phyloP scores from a whole-genome alignment of 352 stramenopile genomes.

The Globisporangium megalacanthum region DNA sequence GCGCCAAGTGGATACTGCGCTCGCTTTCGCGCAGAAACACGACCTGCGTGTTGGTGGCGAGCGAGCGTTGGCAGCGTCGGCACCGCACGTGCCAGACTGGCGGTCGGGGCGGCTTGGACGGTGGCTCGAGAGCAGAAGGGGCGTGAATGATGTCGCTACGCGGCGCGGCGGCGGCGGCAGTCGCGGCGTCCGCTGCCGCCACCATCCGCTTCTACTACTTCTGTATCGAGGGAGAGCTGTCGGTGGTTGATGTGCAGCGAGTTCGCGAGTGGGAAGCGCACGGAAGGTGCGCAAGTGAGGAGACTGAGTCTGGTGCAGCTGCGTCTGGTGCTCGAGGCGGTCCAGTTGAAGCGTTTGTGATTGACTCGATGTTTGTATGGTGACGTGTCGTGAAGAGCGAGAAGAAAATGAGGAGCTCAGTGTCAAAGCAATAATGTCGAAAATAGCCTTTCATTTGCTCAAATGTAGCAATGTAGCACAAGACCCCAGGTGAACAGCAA shows the following conservation, averaged over 20 bases:
- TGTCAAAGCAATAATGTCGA: too few species aligned
- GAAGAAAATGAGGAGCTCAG: conserved; percentile 1
- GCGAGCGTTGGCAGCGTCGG: conserved; percentile 5
- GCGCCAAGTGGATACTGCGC: conserved; percentile 8
- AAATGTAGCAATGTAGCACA: too few species aligned
- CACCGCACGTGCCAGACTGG: conserved; percentile 12
- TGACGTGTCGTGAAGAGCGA: neutral
- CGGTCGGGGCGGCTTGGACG: neutral
- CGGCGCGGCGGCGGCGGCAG: neutral
- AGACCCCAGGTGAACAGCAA: too few species aligned
- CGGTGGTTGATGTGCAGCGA: too few species aligned
- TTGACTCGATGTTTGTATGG: too few species aligned
- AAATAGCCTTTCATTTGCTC: too few species aligned
- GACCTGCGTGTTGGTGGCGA: conserved; percentile 11
- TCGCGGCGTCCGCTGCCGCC: neutral
- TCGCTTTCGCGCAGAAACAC: conserved; percentile 17
- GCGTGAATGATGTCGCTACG: neutral
- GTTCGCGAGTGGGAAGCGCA: too few species aligned
- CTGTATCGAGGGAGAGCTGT: neutral
- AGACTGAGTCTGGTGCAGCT: neutral
- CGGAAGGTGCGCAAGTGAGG: neutral
- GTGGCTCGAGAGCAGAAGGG: neutral
- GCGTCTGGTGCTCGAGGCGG: neutral
- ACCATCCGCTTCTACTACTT: neutral
- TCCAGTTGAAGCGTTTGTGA: too few species aligned